A percentile compares a stretch with the other conserved stretches of the same genome.
phyloP scores from a whole-genome alignment of 371 early-diverging fungal species.

The Mortierella sp. region DNA sequence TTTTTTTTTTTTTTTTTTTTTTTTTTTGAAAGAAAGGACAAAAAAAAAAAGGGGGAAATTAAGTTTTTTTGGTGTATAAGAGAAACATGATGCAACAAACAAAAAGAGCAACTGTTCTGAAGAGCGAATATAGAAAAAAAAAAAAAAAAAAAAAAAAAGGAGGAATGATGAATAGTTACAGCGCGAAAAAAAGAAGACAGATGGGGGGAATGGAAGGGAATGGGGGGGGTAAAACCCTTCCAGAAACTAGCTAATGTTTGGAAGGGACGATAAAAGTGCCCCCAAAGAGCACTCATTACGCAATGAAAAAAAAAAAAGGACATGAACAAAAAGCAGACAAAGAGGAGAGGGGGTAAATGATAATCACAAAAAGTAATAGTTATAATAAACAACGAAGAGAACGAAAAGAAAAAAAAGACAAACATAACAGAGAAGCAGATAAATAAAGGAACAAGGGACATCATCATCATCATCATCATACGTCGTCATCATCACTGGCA shows the following conservation, averaged over 20 bases:
- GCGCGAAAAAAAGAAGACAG: too few relatives aligned
- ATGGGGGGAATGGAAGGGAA: too few relatives aligned
- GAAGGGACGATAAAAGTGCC: too few relatives aligned
- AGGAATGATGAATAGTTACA: background rate
- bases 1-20: conserved; percentile 1
- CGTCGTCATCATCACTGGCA: background rate
- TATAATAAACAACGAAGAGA: background rate
- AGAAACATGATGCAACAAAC: background rate
- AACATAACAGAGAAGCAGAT: background rate
- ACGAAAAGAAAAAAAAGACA: background rate
- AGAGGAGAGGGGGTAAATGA: background rate
- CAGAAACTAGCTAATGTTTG: too few relatives aligned
- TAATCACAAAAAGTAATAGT: background rate
- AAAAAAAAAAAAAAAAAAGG: background rate
- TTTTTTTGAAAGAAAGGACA: background rate
- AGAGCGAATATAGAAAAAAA: background rate
- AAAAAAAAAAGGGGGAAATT: too few relatives aligned
- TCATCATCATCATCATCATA: background rate
- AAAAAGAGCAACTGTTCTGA: background rate
- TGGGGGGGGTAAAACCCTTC: too few relatives aligned
- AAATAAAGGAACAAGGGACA: background rate
- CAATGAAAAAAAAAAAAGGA: background rate
- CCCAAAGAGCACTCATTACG: too few relatives aligned
- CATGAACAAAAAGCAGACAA: background rate
- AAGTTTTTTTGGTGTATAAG: background rate